These are phyloP conservation scores for Pisolithus orientalis DNA, from an alignment of 768 basidiomycete species.

Conservation along the genomic window DNA sequence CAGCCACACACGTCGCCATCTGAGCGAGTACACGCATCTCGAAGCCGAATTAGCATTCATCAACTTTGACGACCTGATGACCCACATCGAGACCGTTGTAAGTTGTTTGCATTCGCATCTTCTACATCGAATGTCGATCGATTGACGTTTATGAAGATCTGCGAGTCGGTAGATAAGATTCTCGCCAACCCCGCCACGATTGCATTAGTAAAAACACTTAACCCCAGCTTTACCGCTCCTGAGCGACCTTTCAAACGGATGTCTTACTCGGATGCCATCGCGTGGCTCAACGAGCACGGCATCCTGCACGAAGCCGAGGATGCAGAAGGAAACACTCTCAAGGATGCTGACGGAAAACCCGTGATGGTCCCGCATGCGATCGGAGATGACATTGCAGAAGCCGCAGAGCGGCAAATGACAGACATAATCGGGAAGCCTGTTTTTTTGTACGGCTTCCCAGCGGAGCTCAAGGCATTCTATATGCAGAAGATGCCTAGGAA, in stretches of 20 bases:
- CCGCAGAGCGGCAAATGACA: slow-evolving; percentile 98
- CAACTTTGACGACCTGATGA: slow-evolving; percentile 87
- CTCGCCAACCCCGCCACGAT: slow-evolving; percentile 68
- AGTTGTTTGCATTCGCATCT: slow-evolving; percentile 19
- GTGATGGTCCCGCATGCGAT: slow-evolving; percentile 65
- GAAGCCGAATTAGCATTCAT: slow-evolving; percentile 96
- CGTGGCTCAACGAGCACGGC: slow-evolving; percentile 87
- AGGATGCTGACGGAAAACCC: slow-evolving; percentile 34
- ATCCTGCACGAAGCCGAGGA: slow-evolving; percentile 86
- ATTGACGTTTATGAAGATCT: slow-evolving; percentile 53
- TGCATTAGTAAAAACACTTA: slow-evolving; percentile 80
- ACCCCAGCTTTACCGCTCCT: slow-evolving; percentile 83
- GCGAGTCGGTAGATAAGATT: slow-evolving; percentile 80
- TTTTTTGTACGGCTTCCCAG: slow-evolving; percentile 92
- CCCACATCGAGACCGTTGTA: slow-evolving; percentile 85
- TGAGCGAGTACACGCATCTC: slow-evolving; percentile 95
- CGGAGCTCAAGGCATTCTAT: slow-evolving; percentile 93
- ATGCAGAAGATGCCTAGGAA: slow-evolving; percentile 88
- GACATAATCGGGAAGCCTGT: slow-evolving; percentile 89
- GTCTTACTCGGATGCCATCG: slow-evolving; percentile 87
- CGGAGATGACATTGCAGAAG: slow-evolving; percentile 97
- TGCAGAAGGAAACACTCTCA: slow-evolving; percentile 56
- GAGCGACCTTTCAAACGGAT: slow-evolving; percentile 85
- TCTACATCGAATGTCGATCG: slow-evolving; percentile 7
- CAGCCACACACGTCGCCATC: slow-evolving; percentile 85